Conservation (phyloP, 202 grass and related monocot genomes). For the Carex arenaria region DNA sequence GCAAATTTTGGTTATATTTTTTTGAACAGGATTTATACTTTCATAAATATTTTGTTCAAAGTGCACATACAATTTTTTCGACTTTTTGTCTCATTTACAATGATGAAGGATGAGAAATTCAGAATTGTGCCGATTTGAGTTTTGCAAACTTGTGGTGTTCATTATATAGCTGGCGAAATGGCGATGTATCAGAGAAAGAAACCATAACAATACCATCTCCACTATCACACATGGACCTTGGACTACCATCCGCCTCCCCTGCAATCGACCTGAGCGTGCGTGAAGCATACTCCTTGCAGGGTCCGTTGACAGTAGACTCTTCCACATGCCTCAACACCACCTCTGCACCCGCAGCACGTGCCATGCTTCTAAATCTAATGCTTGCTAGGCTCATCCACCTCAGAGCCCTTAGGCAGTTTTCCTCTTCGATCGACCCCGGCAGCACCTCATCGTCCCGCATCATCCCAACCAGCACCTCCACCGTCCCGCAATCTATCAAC, state of each 20-base stretch:
- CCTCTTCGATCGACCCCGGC: slow-evolving; percentile 25
- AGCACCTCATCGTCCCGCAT: slow-evolving; percentile 10
- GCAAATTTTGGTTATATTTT: too few relatives aligned
- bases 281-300: slow-evolving; percentile 28
- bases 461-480: slow-evolving; percentile 27
- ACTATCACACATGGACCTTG: not conserved
- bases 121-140: not conserved
- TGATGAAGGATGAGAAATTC: not conserved
- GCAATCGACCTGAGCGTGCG: slow-evolving; percentile 27
- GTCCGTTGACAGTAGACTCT: not conserved
- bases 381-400: slow-evolving; percentile 37
- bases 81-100: not conserved
- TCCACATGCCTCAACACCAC: slow-evolving; percentile 27
- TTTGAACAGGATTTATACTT: too few relatives aligned
- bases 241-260: slow-evolving; percentile 15
- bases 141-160: not conserved
- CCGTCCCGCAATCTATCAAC: slow-evolving; percentile 29
- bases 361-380: slow-evolving; percentile 34
- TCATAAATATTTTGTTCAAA: too few relatives aligned
- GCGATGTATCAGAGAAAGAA: not conserved
- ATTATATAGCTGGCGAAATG: not conserved
- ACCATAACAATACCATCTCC: not conserved
- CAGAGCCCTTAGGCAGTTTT: slow-evolving; percentile 36
- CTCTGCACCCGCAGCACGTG: slow-evolving; percentile 22
- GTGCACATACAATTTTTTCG: too few relatives aligned